Conservation (phyloP, 1,139 yeast species). For the Scheffersomyces insectosa region DNA sequence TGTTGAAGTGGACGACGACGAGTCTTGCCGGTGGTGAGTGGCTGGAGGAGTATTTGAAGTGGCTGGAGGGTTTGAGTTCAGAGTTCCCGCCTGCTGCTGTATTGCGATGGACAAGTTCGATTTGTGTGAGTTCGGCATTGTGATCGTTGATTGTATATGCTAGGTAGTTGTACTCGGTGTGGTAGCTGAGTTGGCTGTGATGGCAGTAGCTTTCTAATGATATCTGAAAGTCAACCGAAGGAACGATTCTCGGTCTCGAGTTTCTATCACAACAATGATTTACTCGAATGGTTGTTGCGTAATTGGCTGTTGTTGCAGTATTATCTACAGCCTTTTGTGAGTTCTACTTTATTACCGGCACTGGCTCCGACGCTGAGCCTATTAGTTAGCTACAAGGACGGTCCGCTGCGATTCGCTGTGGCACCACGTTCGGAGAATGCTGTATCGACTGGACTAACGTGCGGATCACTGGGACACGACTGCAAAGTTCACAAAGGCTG, state of each 20-base stretch:
- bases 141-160: neutral
- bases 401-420: no score
- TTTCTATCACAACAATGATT: neutral
- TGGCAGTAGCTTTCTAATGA: no score
- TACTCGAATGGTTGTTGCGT: neutral
- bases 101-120: conserved; percentile 50
- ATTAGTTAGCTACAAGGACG: no score
- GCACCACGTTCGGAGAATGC: no score
- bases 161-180: no score
- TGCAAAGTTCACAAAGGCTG: no score
- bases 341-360: no score
- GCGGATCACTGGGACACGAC: no score
- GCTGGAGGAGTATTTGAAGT: neutral
- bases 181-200: no score
- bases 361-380: no score
- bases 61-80: conserved; percentile 10
- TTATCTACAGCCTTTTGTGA: neutral
- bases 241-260: neutral
- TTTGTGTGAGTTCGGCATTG: conserved; percentile 39
- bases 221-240: no score
- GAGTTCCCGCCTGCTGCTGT: conserved; percentile 42
- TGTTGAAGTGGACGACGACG: neutral
- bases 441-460: no score
- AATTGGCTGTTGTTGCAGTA: conserved; percentile 3
- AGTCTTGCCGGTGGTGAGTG: neutral